Base-by-base conservation (phyloP, 2,329 filamentous ascomycete genomes). In the Cryphonectria naterciae region DNA sequence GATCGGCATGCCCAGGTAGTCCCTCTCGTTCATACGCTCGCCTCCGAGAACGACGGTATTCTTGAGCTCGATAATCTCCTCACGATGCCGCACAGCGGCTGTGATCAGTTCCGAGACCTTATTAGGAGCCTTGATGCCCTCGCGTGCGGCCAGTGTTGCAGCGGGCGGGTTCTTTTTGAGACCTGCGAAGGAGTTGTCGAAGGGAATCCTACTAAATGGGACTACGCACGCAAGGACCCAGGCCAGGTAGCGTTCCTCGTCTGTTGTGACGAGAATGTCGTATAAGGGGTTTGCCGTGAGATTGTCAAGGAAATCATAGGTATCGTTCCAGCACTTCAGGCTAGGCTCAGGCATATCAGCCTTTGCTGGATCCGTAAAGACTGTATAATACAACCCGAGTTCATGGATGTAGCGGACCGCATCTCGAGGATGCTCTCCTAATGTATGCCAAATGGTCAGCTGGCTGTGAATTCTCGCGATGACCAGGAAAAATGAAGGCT, bases 51-150 rank as follows among this genome's bases (percentile, higher is more conserved):
- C 80, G 17, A 89, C 83, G 13, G 85, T 83, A 62, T 84, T 80
- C 75, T 93, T 93, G 22, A 91, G 77, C 13, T 80, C 80, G 39
- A 87, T 82, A n/a, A 97, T 93, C 60, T 90, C 86, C 4, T 81
- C 76, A 62, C 88, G 84, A 74, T 94, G 85, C n/a, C 83, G 84
- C 65, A 91, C 85, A 11, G 92, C 88, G 32, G 89, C 88, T 19
- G 87, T 86, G 68, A 96, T 83, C 5, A 95, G 81, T 74, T 90
- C 89, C 60, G 87, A 88, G 6, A 94, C 83, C 78, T 92, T 96
- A 78, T 94, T 97, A 2, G 92, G 89, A 1, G 91, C 87, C 77
- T 92, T 94, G 78, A 97, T 89, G 6, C 94, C 94, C 78, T 97
- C 93, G 43, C 91, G 86, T 6, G 89, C 91, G 6, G 92, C 91